Conservation (phyloP, 129 eudicot genomes). For the Logfia minima region DNA sequence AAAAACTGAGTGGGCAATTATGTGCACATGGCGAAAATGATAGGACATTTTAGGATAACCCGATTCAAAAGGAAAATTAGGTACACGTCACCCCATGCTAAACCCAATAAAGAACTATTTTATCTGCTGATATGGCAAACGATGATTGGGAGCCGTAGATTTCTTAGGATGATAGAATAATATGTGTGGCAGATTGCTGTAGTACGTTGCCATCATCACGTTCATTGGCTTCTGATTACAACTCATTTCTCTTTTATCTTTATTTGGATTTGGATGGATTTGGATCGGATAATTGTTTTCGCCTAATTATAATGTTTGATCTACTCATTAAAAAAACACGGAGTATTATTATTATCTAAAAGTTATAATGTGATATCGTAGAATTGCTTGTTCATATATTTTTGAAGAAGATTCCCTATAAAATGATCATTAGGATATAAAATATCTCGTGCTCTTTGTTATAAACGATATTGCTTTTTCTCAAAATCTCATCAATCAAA, state of each 20-base stretch:
- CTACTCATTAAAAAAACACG: too few relatives aligned
- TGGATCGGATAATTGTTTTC: too few relatives aligned
- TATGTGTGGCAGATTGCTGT: slow-evolving; percentile 26
- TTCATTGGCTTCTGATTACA: slow-evolving; percentile 14
- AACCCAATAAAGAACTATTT: slow-evolving; percentile 17
- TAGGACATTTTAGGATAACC: slow-evolving; percentile 22
- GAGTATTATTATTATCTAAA: too few relatives aligned
- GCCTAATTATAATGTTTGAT: too few relatives aligned
- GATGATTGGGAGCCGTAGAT: background rate
- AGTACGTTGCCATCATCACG: slow-evolving; percentile 20
- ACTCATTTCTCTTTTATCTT: background rate
- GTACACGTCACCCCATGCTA: slow-evolving; percentile 29
- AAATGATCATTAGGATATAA: too few relatives aligned
- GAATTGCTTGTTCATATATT: too few relatives aligned
- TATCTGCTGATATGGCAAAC: slow-evolving; percentile 37
- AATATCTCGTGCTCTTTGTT: too few relatives aligned
- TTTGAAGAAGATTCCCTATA: too few relatives aligned
- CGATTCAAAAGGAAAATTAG: slow-evolving; percentile 10
- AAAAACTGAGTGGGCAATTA: slow-evolving; percentile 1
- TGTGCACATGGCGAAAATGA: slow-evolving; percentile 32
- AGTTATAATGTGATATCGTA: too few relatives aligned
- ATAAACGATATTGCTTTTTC: too few relatives aligned
- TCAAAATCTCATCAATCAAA: too few relatives aligned
- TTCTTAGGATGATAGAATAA: slow-evolving; percentile 16
- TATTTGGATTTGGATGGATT: background rate